Base-by-base conservation (phyloP, 2,329 filamentous ascomycete genomes). In the Aspergillus sp. region DNA sequence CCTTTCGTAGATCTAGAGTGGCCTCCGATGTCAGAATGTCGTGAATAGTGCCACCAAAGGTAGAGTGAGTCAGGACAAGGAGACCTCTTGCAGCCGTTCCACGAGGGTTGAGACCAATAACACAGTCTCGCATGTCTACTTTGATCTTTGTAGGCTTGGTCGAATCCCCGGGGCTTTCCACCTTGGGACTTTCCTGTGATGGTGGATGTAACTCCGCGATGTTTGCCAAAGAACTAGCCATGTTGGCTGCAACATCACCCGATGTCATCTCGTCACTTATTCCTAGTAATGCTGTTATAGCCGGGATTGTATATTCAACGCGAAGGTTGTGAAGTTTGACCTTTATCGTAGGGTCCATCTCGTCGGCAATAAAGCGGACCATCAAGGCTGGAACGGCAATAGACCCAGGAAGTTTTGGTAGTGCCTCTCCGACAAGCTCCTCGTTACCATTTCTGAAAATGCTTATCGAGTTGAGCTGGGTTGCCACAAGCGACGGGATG, bases 311-410 rank as follows among this genome's bases (percentile, higher is more conserved):
- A 72, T 99, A 99, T 70, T 99, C 96, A n/a, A 91, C 74, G 58
- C 86, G 88, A 4, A 96, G 66, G 60, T 96, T 92, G 73, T 89
- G 90, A 42, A 98, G 77, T 70, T 96, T 96, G 57, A 97, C 73
- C 71, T 96, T 96, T 64, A 97, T 80, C 6, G 91, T 87, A 0
- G 96, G 93, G 62, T 98, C 93, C 76, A 96, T 90, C 70, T 98
- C 93, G 70, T 98, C 93, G 0, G 91, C 91, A 63, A 99, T 90
- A 77, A 96, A 89, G 50, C 95, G 85, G 58, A 90, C 85, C 87
- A 96, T 96, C 53, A 98, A 73, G 62, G 93, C 90, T 0, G 88
- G 86, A 15, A 74, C 65, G 15, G 58, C 54, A 7, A 61, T 54
- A 19, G 69, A 54, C 40, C 58, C 64, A 41, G 62, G 64, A 34